Percentiles rank a stretch among this genome's conserved stretches.
Conservation (phyloP, 495 filamentous ascomycete genomes). For the Terfezia boudieri region DNA sequence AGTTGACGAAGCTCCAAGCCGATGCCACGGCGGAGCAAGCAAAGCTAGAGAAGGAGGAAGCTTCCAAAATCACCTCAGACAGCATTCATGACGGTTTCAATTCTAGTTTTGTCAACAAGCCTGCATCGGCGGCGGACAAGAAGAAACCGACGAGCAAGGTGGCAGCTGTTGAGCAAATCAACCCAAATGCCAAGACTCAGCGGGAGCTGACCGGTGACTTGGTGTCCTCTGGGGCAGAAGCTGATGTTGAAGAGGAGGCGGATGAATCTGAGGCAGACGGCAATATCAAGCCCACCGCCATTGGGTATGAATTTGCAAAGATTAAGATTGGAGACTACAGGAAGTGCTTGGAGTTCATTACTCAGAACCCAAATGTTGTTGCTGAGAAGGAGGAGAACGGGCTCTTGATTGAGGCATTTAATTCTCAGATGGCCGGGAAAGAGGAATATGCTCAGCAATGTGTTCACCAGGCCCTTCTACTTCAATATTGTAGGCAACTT, state of each 20-base stretch:
- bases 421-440: constrained; percentile 50
- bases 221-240: constrained; percentile 35
- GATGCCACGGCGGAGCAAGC: constrained; percentile 49
- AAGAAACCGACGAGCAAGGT: constrained; percentile 25
- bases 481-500: constrained; percentile 84
- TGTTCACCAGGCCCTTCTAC: constrained; percentile 75
- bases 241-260: constrained; percentile 31
- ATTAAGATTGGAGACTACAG: constrained; percentile 59
- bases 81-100: constrained; percentile 80
- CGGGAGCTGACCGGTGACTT: constrained; percentile 1
- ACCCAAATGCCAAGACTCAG: constrained; percentile 26
- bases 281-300: constrained; percentile 45
- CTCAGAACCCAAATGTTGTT: constrained; percentile 49
- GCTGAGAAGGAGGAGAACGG: constrained; percentile 80
- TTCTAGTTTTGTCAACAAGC: constrained; percentile 51
- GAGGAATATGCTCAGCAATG: constrained; percentile 63
- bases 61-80: constrained; percentile 84
- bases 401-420: constrained; percentile 74
- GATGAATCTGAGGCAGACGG: constrained; percentile 40
- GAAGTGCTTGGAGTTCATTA: constrained; percentile 50
- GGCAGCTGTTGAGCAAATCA: constrained; percentile 54
- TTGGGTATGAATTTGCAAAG: constrained; percentile 56
- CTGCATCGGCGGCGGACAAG: constrained; percentile 12
- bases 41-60: constrained; percentile 68
- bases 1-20: constrained; percentile 55